phyloP scores from a whole-genome alignment of 371 early-diverging fungal species.

The Phascolomyces articulosus region DNA sequence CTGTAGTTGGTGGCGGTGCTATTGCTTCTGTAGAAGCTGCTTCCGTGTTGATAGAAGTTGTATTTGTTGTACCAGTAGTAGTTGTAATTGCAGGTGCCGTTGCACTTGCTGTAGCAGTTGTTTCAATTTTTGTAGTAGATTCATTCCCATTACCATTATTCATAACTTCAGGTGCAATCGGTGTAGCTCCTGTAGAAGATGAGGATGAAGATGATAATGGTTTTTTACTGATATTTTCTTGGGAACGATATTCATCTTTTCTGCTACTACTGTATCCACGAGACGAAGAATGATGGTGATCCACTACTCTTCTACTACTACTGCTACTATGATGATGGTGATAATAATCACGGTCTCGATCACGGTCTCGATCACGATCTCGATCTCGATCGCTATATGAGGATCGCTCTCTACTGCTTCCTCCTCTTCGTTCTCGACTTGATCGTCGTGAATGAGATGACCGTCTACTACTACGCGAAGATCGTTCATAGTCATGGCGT shows the following conservation, averaged over 20 bases:
- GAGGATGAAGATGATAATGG: too few species aligned
- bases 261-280: conserved; percentile 3
- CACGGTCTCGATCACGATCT: not conserved
- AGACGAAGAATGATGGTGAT: not conserved
- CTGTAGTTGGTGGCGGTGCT: conserved; percentile 25
- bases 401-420: conserved; percentile 12
- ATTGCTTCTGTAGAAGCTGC: conserved; percentile 28
- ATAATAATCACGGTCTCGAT: not conserved
- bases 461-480: conserved; percentile 12
- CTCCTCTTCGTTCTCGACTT: conserved; percentile 17
- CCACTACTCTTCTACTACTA: not conserved
- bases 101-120: not conserved
- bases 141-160: not conserved
- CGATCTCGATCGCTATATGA: conserved; percentile 6
- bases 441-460: conserved; percentile 16
- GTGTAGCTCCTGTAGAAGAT: not conserved
- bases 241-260: not conserved
- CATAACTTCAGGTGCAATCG: not conserved
- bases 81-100: not conserved
- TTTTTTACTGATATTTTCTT: not conserved
- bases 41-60: not conserved
- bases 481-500: conserved; percentile 16
- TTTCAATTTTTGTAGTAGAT: not conserved
- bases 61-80: too few species aligned
- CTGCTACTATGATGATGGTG: conserved; percentile 4